Evolutionary conservation across 2,329 filamentous ascomycete species (phyloP), one percentile per base, ranked within the genome.

Genomic region (Monilinia laxa): DNA sequence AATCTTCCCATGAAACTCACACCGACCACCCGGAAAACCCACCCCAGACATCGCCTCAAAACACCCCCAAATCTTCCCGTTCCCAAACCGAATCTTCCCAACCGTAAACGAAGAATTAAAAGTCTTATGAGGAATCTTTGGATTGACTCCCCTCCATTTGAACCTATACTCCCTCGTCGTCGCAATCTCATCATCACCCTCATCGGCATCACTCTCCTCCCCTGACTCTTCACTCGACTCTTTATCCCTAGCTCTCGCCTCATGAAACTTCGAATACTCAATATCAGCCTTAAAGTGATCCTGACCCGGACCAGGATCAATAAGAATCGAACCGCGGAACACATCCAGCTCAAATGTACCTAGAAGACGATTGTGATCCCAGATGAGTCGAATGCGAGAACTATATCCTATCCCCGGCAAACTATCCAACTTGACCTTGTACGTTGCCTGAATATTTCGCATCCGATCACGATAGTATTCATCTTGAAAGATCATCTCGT

Each of bases 221-320:
- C 28, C 58, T 7, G 45, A 51, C 45, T 51, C 45, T 35, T 51
- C 58, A 60, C 58, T 51, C 14, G 58, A 51, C 25, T 60, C 58
- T 16, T 51, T 60, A 7, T 60, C 45, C 9, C 49, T 51, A 2
- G 58, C 58, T 25, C 45, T 31, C n/a, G 58, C 58, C 45, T 60
- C 58, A 12, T 60, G 58, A 14, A 60, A 60, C 14, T 60, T 60
- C 9, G 58, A 60, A 45, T 60, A 60, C n/a, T 60, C 58, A 6
- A 60, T 51, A 60, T 60, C 58, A 23, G 58, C 58, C n/a, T 11
- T 60, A 1, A 60, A 60, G 14, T 60, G 58, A n/a, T 60, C 45
- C 38, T 60, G 58, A 7, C 14, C 31, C 28, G 58, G 58, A 51
- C 58, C 58, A 25, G 58, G 58, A 38, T 60, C 58, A 38, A 60